These are phyloP conservation scores for Pyricularia grisea DNA, from an alignment of 2,329 filamentous ascomycete species.

Conservation along the genomic window DNA sequence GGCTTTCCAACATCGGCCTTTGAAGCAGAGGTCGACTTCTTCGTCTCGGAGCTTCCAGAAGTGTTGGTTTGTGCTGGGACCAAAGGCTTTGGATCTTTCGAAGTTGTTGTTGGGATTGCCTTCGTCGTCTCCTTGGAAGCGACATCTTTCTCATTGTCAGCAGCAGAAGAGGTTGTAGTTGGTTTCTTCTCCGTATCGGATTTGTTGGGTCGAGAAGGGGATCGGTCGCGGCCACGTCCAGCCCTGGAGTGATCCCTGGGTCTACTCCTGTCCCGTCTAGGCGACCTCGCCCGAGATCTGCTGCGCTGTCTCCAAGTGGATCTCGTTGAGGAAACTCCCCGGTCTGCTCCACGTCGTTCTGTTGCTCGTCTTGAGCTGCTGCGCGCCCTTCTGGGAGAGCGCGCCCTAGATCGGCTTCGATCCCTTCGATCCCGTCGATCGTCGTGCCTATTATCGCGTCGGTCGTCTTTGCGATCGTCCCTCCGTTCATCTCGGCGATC, in stretches of 20 bases:
- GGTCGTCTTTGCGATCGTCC: constrained; percentile 17
- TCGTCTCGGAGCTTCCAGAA: not conserved
- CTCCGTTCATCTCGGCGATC: constrained; percentile 12
- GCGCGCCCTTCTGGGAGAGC: constrained; percentile 13
- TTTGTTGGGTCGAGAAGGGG: constrained; percentile 14
- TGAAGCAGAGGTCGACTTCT: not conserved
- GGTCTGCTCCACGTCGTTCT: constrained; percentile 1
- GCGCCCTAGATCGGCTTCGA: constrained; percentile 15
- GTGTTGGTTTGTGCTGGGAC: not conserved
- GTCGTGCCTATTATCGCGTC: constrained; percentile 24
- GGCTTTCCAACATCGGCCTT: not conserved
- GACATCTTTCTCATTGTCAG: not conserved
- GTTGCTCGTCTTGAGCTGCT: constrained; percentile 19
- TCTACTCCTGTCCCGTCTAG: constrained; percentile 18
- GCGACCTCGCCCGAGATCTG: constrained; percentile 17
- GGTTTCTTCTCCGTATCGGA: constrained; percentile 2
- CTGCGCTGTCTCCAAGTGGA: constrained; percentile 18
- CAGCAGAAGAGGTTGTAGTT: not conserved
- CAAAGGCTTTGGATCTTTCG: not conserved
- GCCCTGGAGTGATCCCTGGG: constrained; percentile 15
- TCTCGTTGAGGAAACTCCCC: constrained; percentile 11
- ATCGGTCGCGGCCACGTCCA: constrained; percentile 17
- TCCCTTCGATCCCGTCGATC: constrained; percentile 15
- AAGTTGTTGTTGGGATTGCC: not conserved
- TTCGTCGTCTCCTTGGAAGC: not conserved